These are phyloP conservation scores for Backusella morwellensis DNA, from an alignment of 192 early-diverging fungal genomes.

Conservation along the genomic window DNA sequence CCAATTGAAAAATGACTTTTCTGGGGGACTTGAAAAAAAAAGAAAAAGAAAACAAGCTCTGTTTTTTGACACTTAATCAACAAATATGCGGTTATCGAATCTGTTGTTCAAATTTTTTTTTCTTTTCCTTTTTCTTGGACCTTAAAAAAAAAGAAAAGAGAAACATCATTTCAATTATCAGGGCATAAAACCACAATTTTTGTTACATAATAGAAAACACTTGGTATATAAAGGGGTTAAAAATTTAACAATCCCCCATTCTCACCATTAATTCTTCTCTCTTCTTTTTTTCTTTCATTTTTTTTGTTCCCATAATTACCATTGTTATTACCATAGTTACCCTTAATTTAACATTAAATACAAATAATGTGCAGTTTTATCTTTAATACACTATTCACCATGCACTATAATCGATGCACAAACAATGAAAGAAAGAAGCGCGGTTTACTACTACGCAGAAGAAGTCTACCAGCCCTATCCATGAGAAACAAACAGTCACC, in stretches of 20 bases:
- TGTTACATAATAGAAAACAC: neutral
- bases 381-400: neutral
- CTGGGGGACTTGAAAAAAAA: neutral
- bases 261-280: neutral
- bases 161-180: neutral
- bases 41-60: neutral
- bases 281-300: neutral
- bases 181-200: neutral
- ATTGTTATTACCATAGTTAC: neutral
- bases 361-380: neutral
- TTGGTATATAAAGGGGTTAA: neutral
- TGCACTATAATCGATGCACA: neutral
- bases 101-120: neutral
- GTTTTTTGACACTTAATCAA: too few species aligned
- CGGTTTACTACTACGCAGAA: neutral
- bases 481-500: neutral
- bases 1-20: neutral
- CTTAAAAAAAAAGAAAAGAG: neutral
- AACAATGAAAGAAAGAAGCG: neutral
- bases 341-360: neutral
- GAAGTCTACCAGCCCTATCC: neutral
- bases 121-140: neutral
- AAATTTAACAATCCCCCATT: neutral
- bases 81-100: neutral
- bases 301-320: neutral